Percentiles rank a stretch among this genome's conserved stretches.
phyloP scores from a whole-genome alignment of 2,329 filamentous ascomycete species.

The Sclerotinia sclerotiorum region DNA sequence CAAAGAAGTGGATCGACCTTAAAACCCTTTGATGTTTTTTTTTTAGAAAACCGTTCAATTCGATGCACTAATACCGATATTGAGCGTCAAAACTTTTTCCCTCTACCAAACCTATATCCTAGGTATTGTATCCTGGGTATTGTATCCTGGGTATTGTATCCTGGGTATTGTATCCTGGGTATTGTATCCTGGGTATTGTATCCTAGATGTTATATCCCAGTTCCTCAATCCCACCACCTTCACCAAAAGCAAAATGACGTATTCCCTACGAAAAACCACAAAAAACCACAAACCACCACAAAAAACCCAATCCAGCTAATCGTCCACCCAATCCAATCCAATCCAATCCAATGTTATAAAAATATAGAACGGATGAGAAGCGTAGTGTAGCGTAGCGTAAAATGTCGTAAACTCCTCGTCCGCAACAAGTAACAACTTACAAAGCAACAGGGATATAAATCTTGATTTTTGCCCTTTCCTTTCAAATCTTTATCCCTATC shows the following conservation, averaged over 20 bases:
- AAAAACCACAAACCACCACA: no score
- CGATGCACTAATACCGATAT: neutral
- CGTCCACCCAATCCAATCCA: no score
- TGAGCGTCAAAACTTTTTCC: neutral
- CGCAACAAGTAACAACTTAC: neutral
- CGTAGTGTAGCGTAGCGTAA: neutral
- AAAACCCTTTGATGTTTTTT: neutral
- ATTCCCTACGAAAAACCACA: neutral
- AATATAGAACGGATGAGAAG: neutral
- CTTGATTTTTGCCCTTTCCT: neutral
- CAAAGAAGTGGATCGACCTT: neutral
- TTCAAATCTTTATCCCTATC: neutral
- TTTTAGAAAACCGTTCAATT: neutral
- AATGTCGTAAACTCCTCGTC: neutral
- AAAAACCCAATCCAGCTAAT: neutral
- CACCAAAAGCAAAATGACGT: slow-evolving; percentile 5
- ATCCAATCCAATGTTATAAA: no score
- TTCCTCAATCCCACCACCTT: neutral
- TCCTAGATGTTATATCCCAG: neutral
- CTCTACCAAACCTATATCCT: neutral
- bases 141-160: neutral
- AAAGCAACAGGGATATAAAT: neutral
- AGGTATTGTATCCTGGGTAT: slow-evolving; percentile 1
- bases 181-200: neutral
- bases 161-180: neutral